Conservation (phyloP, 805 yeast genomes). For the Candida endomychidarum region DNA sequence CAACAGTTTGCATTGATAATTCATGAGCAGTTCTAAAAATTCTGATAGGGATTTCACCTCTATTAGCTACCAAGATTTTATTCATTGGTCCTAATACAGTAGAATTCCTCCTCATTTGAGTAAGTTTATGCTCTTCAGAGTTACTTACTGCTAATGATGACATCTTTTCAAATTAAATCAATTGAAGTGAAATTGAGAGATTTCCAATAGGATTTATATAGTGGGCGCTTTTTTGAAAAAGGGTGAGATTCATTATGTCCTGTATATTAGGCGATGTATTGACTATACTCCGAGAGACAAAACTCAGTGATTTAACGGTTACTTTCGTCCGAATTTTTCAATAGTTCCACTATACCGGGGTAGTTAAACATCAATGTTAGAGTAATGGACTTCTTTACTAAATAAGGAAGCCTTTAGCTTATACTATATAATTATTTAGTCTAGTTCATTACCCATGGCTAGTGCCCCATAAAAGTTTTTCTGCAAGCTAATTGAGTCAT, state of each 20-base stretch:
- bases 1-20: slow-evolving; percentile 94
- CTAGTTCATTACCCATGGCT: too few relatives aligned
- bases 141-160: slow-evolving; percentile 10
- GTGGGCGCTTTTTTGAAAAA: neutral
- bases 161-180: slow-evolving; percentile 7
- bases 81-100: slow-evolving; percentile 46
- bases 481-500: slow-evolving; percentile 6
- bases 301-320: too few relatives aligned
- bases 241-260: slow-evolving; percentile 3
- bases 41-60: slow-evolving; percentile 84
- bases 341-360: too few relatives aligned
- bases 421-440: too few relatives aligned
- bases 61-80: slow-evolving; percentile 76
- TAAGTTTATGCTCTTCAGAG: slow-evolving; percentile 25
- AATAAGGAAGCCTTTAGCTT: too few relatives aligned
- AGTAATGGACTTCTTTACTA: too few relatives aligned
- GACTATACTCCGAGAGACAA: neutral
- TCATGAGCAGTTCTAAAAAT: slow-evolving; percentile 98
- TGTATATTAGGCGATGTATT: neutral
- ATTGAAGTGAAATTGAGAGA: neutral
- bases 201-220: slow-evolving; percentile 1
- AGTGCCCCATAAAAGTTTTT: too few relatives aligned
- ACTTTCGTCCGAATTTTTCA: neutral
- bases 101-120: slow-evolving; percentile 43
- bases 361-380: too few relatives aligned